Base-by-base conservation (phyloP, 1,139 yeast genomes). In the Suhomyces choctaworum region DNA sequence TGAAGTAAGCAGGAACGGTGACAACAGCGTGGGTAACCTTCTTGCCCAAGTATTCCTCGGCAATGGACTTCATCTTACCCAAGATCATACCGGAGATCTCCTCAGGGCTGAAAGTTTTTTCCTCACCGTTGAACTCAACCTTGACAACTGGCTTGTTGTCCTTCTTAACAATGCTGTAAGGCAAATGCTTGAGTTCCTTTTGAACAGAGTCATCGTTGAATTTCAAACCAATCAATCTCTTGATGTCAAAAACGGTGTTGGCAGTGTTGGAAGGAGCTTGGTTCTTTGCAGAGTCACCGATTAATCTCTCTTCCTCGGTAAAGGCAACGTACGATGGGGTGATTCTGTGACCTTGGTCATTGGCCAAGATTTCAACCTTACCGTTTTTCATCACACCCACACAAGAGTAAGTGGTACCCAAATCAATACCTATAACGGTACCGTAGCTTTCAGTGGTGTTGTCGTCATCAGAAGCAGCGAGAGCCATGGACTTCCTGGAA, bases 1-100 rank as follows among this genome's bases (percentile, higher is more conserved):
- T 92, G 74, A 90, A 90, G 71, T 90, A 90, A 39, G 97, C 97
- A 39, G 97, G 97, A 40, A 90, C 97, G 31, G 97, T 89, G 47
- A 89, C 95, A 48, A 89, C 97, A 25, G 96, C 96, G 55, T 89
- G 94, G 38, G 94, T 85, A 46, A 88, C 95, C 62, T 82, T 78
- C 60, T 82, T 78, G 49, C 96, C 96, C 51, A 88, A 73, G 67
- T 86, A 87, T 55, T 86, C 92, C 72, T 88, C 96, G 45, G 96
- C 96, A 57, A 87, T 88, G 53, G 83, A 81, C 73, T 87, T 88
- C 96, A 87, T 87, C 69, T 88, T 88, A 60, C 85, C 80, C 54
- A 88, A 76, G 54, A 88, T 84, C 96, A 88, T 87, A 54, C 92
- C 92, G 30, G 95, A 83, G 54, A 88, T 81, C 67, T 88, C 95